These are phyloP conservation scores for Stevia rebaudiana DNA, from an alignment of 140 eudicot species.

Conservation along the genomic window DNA sequence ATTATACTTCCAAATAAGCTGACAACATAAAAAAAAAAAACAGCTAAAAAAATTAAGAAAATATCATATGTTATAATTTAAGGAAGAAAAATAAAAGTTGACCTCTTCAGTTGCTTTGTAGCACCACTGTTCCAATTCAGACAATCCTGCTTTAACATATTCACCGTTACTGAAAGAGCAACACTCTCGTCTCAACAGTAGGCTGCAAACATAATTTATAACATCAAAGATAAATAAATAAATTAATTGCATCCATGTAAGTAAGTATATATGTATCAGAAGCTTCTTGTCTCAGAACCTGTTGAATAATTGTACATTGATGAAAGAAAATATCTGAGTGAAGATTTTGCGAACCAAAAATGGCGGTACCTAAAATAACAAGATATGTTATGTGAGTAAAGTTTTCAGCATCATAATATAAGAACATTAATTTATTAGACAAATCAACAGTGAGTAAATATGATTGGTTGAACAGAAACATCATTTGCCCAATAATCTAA, in stretches of 20 bases:
- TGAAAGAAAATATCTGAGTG: slow-evolving; percentile 83
- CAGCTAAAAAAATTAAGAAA: neutral
- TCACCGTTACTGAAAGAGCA: slow-evolving; percentile 84
- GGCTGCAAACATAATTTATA: slow-evolving; percentile 40
- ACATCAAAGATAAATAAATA: slow-evolving; percentile 3
- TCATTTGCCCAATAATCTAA: neutral
- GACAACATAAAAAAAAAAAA: neutral
- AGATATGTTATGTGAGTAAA: neutral
- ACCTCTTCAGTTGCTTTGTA: slow-evolving; percentile 82
- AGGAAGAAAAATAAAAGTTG: neutral
- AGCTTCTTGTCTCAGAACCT: slow-evolving; percentile 37
- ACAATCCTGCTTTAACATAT: slow-evolving; percentile 78
- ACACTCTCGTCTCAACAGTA: slow-evolving; percentile 86
- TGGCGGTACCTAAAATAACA: slow-evolving; percentile 70
- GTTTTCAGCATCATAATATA: neutral
- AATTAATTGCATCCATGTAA: neutral
- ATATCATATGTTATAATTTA: neutral
- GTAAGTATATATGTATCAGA: slow-evolving; percentile 8
- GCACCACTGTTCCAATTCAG: slow-evolving; percentile 84
- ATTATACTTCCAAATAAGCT: neutral
- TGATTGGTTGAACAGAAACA: neutral
- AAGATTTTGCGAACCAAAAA: slow-evolving; percentile 84
- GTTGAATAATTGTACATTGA: slow-evolving; percentile 92
- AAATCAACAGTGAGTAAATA: neutral
- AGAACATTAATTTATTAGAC: slow-evolving; percentile 6